Conservation (phyloP, 495 filamentous ascomycete genomes). For the Umbilicaria muhlenbergii region DNA sequence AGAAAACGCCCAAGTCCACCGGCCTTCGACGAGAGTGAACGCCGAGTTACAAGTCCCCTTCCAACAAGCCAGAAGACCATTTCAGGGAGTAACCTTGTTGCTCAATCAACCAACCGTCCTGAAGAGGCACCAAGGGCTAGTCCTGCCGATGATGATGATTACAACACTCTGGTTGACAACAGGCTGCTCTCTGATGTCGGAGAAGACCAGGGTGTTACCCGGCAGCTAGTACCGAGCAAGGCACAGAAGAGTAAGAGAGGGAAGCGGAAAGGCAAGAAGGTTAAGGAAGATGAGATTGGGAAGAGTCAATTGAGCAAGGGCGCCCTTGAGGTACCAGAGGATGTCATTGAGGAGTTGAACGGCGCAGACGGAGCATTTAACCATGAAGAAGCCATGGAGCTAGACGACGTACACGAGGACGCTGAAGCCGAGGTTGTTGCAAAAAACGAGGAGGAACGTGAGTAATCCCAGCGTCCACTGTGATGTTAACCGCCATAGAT, state of each 20-base stretch:
- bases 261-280: conserved; percentile 29
- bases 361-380: conserved; percentile 2
- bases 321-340: neutral
- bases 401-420: conserved; percentile 25
- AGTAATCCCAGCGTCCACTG: conserved; percentile 16
- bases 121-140: conserved; percentile 18
- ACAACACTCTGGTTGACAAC: too few relatives aligned
- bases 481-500: neutral
- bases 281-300: conserved; percentile 23
- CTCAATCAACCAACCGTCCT: conserved; percentile 12
- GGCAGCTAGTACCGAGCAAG: conserved; percentile 16
- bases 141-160: conserved; percentile 19
- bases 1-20: conserved; percentile 22
- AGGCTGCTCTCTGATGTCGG: too few relatives aligned
- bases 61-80: too few relatives aligned
- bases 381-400: conserved; percentile 23
- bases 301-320: conserved; percentile 4
- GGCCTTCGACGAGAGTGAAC: too few relatives aligned
- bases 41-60: too few relatives aligned
- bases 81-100: too few relatives aligned
- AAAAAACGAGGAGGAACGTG: conserved; percentile 65
- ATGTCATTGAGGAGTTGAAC: neutral
- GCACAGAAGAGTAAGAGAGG: conserved; percentile 27
- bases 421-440: conserved; percentile 33
- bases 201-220: conserved; percentile 19